Percentiles rank a stretch among this genome's conserved stretches.
phyloP scores from a whole-genome alignment of 208 protist species.

The Trypanosoma rangeli region DNA sequence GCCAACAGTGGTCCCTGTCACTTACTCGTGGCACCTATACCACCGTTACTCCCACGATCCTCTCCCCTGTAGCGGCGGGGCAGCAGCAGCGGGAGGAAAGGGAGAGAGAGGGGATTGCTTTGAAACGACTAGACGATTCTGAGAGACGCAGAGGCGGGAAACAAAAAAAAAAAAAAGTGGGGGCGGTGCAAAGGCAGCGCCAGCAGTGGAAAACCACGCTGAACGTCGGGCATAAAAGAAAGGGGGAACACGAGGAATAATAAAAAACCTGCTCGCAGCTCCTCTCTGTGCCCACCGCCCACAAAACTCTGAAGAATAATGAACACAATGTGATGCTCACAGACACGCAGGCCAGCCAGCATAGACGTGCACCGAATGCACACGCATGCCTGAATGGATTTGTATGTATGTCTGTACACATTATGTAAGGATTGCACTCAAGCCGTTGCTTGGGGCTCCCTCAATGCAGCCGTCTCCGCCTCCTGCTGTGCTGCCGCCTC shows the following conservation, averaged over 20 bases:
- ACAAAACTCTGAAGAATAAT: not conserved
- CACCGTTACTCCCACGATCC: not conserved
- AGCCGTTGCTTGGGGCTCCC: not conserved
- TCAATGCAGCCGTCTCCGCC: conserved; percentile 18
- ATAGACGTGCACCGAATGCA: conserved; percentile 10
- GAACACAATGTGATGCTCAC: not conserved
- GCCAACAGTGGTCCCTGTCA: not conserved
- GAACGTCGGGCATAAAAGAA: not conserved
- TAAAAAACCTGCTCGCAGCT: not conserved
- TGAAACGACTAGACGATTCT: not conserved
- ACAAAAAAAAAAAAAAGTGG: not conserved
- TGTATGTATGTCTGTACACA: conserved; percentile 9
- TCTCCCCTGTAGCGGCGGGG: not conserved
- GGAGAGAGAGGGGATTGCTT: not conserved
- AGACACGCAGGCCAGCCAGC: not conserved
- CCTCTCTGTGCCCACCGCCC: not conserved
- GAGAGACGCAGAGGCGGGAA: too few species aligned
- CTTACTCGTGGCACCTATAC: not conserved
- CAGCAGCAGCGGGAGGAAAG: not conserved
- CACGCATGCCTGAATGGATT: conserved; percentile 6
- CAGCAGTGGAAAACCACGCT: not conserved
- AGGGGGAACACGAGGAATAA: not conserved
- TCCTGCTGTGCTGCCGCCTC: conserved; percentile 21
- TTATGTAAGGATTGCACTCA: conserved; percentile 4
- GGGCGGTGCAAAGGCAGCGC: not conserved